These are phyloP conservation scores for Hirsutella minnesotensis DNA, from an alignment of 2,329 filamentous ascomycete species.

Conservation along the genomic window DNA sequence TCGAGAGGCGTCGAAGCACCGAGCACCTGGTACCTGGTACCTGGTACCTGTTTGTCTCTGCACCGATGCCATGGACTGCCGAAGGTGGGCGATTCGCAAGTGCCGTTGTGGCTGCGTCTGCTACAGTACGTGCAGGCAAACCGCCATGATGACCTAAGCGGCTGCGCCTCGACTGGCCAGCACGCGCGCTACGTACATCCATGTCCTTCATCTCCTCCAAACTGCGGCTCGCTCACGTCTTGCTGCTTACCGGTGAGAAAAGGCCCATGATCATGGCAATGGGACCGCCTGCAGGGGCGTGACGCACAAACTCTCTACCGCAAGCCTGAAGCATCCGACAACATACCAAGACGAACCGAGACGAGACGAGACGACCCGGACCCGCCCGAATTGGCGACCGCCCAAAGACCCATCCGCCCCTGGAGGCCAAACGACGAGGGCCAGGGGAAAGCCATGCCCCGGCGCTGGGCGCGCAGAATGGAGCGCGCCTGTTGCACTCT, in stretches of 20 bases:
- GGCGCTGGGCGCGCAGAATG: conserved; percentile 53
- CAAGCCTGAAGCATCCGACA: neutral
- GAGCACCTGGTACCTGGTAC: no score
- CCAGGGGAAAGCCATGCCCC: conserved; percentile 30
- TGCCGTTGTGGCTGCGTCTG: neutral
- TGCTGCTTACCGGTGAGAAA: neutral
- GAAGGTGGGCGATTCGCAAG: neutral
- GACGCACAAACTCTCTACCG: neutral
- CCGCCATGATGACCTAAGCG: conserved; percentile 15
- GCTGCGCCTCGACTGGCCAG: neutral
- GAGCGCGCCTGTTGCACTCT: conserved; percentile 77
- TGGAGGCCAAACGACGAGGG: neutral
- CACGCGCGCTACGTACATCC: no score
- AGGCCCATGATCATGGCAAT: neutral
- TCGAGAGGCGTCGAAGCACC: neutral
- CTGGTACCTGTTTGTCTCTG: neutral
- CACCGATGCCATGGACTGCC: no score
- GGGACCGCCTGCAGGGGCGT: neutral
- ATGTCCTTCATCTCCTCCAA: no score
- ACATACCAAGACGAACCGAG: no score
- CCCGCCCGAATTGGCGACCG: neutral
- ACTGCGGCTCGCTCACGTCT: no score
- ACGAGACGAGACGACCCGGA: neutral
- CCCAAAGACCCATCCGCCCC: neutral
- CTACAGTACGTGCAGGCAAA: conserved; percentile 1